Conservation (phyloP, 768 basidiomycete species). For the Phylloporus sp. region DNA sequence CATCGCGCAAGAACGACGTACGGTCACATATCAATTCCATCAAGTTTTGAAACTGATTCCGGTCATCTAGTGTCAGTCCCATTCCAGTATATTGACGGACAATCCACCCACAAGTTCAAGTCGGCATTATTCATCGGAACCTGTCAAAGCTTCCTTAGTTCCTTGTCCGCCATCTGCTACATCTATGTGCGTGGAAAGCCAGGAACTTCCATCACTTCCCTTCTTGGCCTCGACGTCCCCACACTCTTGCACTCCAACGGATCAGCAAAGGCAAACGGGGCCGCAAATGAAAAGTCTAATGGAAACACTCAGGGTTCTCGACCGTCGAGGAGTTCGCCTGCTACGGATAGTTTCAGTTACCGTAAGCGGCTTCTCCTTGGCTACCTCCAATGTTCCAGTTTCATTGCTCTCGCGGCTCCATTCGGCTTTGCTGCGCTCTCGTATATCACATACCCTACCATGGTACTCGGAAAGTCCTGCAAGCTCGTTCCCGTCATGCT, state of each 20-base stretch:
- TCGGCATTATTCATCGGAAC: constrained; percentile 83
- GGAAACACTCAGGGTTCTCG: constrained; percentile 23
- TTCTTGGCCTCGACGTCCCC: constrained; percentile 53
- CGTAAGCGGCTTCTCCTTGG: constrained; percentile 53
- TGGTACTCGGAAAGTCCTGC: constrained; percentile 98
- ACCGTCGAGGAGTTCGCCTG: constrained; percentile 21
- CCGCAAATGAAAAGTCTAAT: constrained; percentile 35
- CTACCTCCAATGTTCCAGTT: constrained; percentile 80
- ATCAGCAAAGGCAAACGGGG: constrained; percentile 25
- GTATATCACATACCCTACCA: constrained; percentile 96
- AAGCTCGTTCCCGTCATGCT: constrained; percentile 98
- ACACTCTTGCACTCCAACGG: constrained; percentile 19
- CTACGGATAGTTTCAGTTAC: constrained; percentile 32
- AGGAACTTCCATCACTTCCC: constrained; percentile 46
- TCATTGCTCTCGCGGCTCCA: constrained; percentile 88
- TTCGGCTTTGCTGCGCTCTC: constrained; percentile 94
- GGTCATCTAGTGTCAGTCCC: constrained; percentile 67
- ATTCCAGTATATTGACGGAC: constrained; percentile 64
- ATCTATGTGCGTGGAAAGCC: constrained; percentile 58
- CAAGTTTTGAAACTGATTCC: not conserved
- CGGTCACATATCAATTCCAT: constrained; percentile 18
- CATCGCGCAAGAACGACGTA: constrained; percentile 90
- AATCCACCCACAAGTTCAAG: constrained; percentile 67
- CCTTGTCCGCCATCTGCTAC: constrained; percentile 72
- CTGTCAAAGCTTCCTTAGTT: constrained; percentile 75